phyloP scores from a whole-genome alignment of 495 filamentous ascomycete species.

The Aspergillus hancockii region DNA sequence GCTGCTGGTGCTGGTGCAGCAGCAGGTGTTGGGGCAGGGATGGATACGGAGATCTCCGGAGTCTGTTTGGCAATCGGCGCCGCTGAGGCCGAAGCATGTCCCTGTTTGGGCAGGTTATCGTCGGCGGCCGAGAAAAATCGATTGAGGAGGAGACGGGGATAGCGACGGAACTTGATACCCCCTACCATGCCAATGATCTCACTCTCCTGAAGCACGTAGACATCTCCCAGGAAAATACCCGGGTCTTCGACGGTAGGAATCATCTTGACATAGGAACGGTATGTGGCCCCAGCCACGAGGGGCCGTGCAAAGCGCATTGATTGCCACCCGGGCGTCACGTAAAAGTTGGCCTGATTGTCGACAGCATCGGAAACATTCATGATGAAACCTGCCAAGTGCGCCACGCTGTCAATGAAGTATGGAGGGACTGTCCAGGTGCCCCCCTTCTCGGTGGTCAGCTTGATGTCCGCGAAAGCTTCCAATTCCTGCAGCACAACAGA shows the following conservation, averaged over 20 bases:
- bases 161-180: slow-evolving; percentile 32
- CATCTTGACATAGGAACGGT: slow-evolving; percentile 48
- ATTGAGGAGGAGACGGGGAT: slow-evolving; percentile 27
- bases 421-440: slow-evolving; percentile 13
- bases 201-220: slow-evolving; percentile 40
- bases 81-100: no score
- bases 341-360: slow-evolving; percentile 49
- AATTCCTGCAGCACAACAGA: slow-evolving; percentile 35
- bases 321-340: slow-evolving; percentile 44
- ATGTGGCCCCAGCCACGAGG: slow-evolving; percentile 29
- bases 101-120: no score
- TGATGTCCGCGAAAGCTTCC: slow-evolving; percentile 42
- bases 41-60: no score
- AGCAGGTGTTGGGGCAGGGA: no score
- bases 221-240: slow-evolving; percentile 37
- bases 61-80: no score
- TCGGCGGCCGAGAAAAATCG: slow-evolving; percentile 18
- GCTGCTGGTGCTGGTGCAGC: no score
- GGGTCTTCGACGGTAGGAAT: slow-evolving; percentile 28
- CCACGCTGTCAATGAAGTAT: slow-evolving; percentile 53
- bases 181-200: slow-evolving; percentile 38
- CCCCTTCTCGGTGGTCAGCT: slow-evolving; percentile 22
- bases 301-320: slow-evolving; percentile 33
- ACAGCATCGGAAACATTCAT: slow-evolving; percentile 52
- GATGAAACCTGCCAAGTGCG: slow-evolving; percentile 56